Percentiles rank a stretch among this genome's conserved stretches.
Evolutionary conservation across 2,329 filamentous ascomycete genomes (phyloP).

Genomic region (Botryotinia convoluta): DNA sequence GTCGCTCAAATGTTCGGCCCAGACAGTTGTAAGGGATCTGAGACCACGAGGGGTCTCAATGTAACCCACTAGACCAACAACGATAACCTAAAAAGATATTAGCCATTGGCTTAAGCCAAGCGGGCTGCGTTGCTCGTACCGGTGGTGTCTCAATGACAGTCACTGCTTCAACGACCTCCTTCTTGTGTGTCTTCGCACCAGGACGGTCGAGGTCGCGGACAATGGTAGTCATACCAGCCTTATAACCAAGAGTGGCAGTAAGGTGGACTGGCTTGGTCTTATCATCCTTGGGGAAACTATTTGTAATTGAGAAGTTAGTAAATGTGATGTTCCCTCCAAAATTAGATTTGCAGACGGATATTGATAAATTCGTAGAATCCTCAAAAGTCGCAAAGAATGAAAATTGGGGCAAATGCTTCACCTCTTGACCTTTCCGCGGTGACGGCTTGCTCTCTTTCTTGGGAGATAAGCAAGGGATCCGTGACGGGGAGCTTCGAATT

Average conservation of each 20-base stretch:
- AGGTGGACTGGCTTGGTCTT: slow-evolving; percentile 99
- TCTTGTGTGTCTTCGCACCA: slow-evolving; percentile 99
- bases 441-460: slow-evolving; percentile 88
- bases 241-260: slow-evolving; percentile 98
- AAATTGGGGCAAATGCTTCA: slow-evolving; percentile 50
- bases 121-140: slow-evolving; percentile 85
- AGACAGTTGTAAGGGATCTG: slow-evolving; percentile 98
- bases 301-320: slow-evolving; percentile 18
- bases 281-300: slow-evolving; percentile 98
- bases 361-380: neutral
- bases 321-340: neutral
- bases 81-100: slow-evolving; percentile 87
- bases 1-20: slow-evolving; percentile 98
- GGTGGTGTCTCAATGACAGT: slow-evolving; percentile 90
- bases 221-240: slow-evolving; percentile 99
- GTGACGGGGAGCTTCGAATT: slow-evolving; percentile 74
- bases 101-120: slow-evolving; percentile 71
- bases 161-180: slow-evolving; percentile 89
- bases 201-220: slow-evolving; percentile 95
- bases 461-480: slow-evolving; percentile 87
- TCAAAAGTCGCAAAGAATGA: slow-evolving; percentile 22
- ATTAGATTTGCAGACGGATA: neutral
- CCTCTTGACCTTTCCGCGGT: slow-evolving; percentile 98
- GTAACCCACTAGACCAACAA: slow-evolving; percentile 99
- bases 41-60: slow-evolving; percentile 99